Conservation (phyloP, 345 rosid genomes). For the Capsella bursapastoris region DNA sequence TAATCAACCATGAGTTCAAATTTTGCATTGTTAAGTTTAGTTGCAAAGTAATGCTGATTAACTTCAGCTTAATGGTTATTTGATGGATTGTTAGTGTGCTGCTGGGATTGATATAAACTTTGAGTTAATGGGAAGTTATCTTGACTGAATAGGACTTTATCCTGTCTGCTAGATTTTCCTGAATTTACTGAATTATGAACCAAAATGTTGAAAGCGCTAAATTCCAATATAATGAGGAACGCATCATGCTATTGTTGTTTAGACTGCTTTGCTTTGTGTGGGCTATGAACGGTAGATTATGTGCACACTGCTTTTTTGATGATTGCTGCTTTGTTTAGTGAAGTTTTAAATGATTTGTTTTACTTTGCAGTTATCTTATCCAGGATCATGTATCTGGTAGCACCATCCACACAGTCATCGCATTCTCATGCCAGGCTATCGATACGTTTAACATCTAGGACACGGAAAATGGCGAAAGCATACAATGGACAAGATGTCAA, state of each 20-base stretch:
- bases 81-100: background rate
- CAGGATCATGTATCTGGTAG: conserved; percentile 66
- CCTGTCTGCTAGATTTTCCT: background rate
- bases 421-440: conserved; percentile 49
- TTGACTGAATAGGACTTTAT: background rate
- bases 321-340: background rate
- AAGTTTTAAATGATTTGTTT: conserved; percentile 6
- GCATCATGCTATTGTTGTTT: background rate
- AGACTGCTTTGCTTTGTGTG: background rate
- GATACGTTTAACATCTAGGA: conserved; percentile 59
- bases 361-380: conserved; percentile 69
- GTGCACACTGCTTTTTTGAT: background rate
- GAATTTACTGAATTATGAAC: conserved; percentile 5
- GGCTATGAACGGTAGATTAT: background rate
- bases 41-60: background rate
- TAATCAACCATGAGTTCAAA: background rate
- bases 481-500: conserved; percentile 53
- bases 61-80: background rate
- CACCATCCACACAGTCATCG: conserved; percentile 58
- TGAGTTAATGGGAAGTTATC: background rate
- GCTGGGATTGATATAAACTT: background rate
- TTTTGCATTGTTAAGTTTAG: conserved; percentile 12
- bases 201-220: background rate
- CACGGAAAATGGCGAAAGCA: conserved; percentile 62
- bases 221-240: background rate